Base-by-base conservation (phyloP, 2,329 filamentous ascomycete genomes). In the Aspergillus bombycis region DNA sequence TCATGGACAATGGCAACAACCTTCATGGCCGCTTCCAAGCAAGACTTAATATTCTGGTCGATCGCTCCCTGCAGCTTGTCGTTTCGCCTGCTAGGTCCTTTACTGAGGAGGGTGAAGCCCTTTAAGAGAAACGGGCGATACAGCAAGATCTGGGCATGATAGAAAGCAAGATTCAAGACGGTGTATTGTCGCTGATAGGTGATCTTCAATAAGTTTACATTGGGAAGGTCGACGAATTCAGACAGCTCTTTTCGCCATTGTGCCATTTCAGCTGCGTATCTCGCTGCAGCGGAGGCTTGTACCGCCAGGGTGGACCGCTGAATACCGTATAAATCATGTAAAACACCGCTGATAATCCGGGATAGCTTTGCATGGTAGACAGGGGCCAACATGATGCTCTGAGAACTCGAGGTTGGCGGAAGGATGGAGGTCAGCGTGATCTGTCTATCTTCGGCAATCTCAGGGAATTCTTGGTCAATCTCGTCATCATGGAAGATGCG, bases 241-340 rank as follows among this genome's bases (percentile, higher is more conserved):
- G 80, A 77, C 12, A 85, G 75, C 1, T 78, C 78, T 19, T 73
- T 69, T n/a, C 81, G 78, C 84, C 84, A 86, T 7, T 76, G 70
- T 14, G 73, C 71, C 1, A 85, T 73, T 16, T 82, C 78, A 5
- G 70, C 65, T 7, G 77, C 80, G 62, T 83, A 79, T 60, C 79
- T 80, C 4, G 74, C 70, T 0, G 81, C 76, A 70, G 61, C 82
- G 77, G 8, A 75, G 70, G 63, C 53, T 61, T 68, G 65, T 4
- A 58, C 52, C n/a, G 66, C 61, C 9, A 62, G 41, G 26, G 53
- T 66, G 12, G 53, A 52, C 48, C 62, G 58, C 23, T 59, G 62
- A 41, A 67, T 63, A 26, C 68, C 67, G 56, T 84, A 83, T 0
- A 84, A 71, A 62, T 83, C 81, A 30, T 77, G 78, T 8, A 83